Evolutionary conservation across 306 rosid species (phyloP).

Genomic region (Cercis canadensis): DNA sequence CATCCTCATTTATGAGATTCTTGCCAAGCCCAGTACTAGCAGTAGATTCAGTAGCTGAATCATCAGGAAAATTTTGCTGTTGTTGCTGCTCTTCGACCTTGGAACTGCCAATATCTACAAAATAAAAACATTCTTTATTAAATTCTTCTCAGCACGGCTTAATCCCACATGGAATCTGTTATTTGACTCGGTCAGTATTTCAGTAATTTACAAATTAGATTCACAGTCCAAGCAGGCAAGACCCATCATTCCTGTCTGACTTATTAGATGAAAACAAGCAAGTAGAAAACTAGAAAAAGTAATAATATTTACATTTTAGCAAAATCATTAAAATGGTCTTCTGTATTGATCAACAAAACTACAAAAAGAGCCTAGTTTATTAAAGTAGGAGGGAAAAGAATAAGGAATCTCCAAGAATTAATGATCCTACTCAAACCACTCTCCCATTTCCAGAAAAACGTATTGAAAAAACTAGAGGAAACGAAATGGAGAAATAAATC

Average conservation of each 20-base stretch:
- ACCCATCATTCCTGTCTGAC: slow-evolving; percentile 5
- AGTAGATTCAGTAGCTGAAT: slow-evolving; percentile 60
- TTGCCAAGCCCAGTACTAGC: slow-evolving; percentile 69
- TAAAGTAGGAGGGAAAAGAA: neutral
- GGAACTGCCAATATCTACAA: slow-evolving; percentile 67
- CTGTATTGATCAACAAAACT: neutral
- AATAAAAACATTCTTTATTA: slow-evolving; percentile 29
- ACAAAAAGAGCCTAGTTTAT: slow-evolving; percentile 14
- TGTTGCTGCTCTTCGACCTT: slow-evolving; percentile 82
- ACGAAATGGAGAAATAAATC: slow-evolving; percentile 11
- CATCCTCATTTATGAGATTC: slow-evolving; percentile 82
- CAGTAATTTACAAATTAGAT: slow-evolving; percentile 17
- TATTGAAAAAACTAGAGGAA: slow-evolving; percentile 11
- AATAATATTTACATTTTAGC: slow-evolving; percentile 1
- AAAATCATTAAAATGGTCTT: neutral
- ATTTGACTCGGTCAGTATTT: slow-evolving; percentile 19
- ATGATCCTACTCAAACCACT: slow-evolving; percentile 13
- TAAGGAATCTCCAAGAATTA: slow-evolving; percentile 18
- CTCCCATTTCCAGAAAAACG: neutral
- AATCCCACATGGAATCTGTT: slow-evolving; percentile 5
- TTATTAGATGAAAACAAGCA: slow-evolving; percentile 2
- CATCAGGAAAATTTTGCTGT: slow-evolving; percentile 71
- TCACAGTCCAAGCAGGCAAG: slow-evolving; percentile 13
- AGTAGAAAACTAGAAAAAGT: slow-evolving; percentile 22
- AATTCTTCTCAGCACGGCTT: slow-evolving; percentile 2